Evolutionary conservation across 2,329 filamentous ascomycete genomes (phyloP), one percentile per base, ranked within the genome.

Genomic region (Ampelomyces quisqualis): DNA sequence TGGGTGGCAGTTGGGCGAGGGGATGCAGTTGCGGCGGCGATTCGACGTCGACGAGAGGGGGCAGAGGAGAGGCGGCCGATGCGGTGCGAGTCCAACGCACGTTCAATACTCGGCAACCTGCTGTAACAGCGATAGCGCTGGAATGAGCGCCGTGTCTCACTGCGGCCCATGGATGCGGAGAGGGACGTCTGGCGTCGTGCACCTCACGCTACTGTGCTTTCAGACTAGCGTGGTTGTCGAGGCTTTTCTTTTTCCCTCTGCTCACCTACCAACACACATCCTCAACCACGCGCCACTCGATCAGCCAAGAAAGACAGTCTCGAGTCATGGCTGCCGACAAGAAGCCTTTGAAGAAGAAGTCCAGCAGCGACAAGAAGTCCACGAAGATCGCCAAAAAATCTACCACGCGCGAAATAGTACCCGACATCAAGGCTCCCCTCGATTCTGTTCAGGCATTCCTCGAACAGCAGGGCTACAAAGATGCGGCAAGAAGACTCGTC

Each of bases 391-490:
- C 37, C n/a, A n/a, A n/a, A 4, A 45, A 42, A 15, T 18, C 46
- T 24, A 19, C 45, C 21, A 30, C 38, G 11, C 23, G 23, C 41
- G 42, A 45, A 23, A 35, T 45, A 11, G 38, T 43, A 7, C 33
- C 38, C 19, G 38, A 38, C 22, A 33, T 41, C 7, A 26, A 44
- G 41, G 51, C 39, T 18, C 43, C 54, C 20, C 45, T 70, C 38
- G 57, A 59, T 34, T 61, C 69, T 20, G 58, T 70, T 7, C 49
- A 58, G 45, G 34, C 45, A 22, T 71, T 70, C 49, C 54, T 70
- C 34, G 45, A 51, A 17, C 55, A 65, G 17, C 47, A 67, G 34
- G 66, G 67, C 26, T 67, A 64, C 38, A 49, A 52, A 9, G 52
- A 58, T 15, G 57, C 66, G 13, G 66, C 62, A 10, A 36, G 38